These are phyloP conservation scores for Colletotrichum lupini DNA, from an alignment of 2,329 filamentous ascomycete species.

Conservation along the genomic window DNA sequence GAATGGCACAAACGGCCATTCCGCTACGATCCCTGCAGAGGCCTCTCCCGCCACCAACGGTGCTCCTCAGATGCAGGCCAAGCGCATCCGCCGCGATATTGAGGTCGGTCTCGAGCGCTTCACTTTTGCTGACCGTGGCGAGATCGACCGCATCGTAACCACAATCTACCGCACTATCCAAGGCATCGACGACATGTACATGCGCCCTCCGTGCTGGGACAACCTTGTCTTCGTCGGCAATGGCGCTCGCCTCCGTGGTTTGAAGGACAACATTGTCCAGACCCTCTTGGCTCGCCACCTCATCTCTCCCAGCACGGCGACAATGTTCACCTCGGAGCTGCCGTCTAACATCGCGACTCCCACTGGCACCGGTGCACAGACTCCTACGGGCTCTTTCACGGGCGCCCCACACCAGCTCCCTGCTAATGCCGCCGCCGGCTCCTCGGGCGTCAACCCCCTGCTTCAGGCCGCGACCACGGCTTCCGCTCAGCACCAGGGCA, in stretches of 20 bases:
- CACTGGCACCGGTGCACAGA: constrained; percentile 89
- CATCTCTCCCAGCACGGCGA: constrained; percentile 90
- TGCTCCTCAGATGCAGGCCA: constrained; percentile 60
- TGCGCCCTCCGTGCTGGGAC: constrained; percentile 91
- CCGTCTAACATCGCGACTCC: constrained; percentile 95
- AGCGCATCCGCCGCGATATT: constrained; percentile 72
- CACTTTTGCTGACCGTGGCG: constrained; percentile 72
- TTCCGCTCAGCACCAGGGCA: constrained; percentile 50
- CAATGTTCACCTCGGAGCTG: constrained; percentile 96
- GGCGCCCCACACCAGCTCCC: constrained; percentile 65
- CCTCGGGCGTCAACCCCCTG: constrained; percentile 83
- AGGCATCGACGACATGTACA: constrained; percentile 84
- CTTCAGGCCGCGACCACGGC: constrained; percentile 90
- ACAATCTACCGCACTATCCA: constrained; percentile 87
- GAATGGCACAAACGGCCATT: constrained; percentile 36
- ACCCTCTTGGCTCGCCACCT: constrained; percentile 86
- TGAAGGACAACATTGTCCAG: constrained; percentile 88
- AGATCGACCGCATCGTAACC: constrained; percentile 86
- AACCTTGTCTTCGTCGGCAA: constrained; percentile 92
- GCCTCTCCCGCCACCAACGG: constrained; percentile 38
- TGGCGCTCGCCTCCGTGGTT: constrained; percentile 78
- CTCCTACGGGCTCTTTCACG: constrained; percentile 75
- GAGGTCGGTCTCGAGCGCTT: constrained; percentile 84
- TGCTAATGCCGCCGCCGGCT: constrained; percentile 45
- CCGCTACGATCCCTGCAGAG: constrained; percentile 24